phyloP scores from a whole-genome alignment of 352 stramenopile species.

The Globisporangium radiosum region DNA sequence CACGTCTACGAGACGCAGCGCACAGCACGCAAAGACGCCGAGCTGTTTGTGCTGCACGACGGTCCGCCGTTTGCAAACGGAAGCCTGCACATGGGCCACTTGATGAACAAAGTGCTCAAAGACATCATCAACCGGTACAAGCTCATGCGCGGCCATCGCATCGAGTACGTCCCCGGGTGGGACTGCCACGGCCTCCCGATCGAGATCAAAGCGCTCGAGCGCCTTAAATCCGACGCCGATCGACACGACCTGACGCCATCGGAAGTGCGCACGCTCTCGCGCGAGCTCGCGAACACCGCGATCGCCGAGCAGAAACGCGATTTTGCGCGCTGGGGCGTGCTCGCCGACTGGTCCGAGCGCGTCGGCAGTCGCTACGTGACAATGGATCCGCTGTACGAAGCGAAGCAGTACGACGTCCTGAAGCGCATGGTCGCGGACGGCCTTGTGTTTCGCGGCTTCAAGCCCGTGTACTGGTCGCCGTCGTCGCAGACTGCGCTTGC shows the following conservation, averaged over 20 bases:
- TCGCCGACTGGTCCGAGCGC: conserved; percentile 73
- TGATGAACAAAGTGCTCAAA: conserved; percentile 93
- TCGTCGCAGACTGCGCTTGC: conserved; percentile 96
- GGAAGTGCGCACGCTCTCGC: conserved; percentile 89
- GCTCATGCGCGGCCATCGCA: conserved; percentile 90
- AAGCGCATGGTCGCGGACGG: conserved; percentile 95
- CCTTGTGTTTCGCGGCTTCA: conserved; percentile 96
- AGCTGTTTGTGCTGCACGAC: conserved; percentile 95
- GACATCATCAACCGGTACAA: conserved; percentile 98
- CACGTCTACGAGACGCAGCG: conserved; percentile 48
- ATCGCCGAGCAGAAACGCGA: conserved; percentile 89
- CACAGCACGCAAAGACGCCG: conserved; percentile 9
- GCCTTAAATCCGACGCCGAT: conserved; percentile 62
- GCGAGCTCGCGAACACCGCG: conserved; percentile 89
- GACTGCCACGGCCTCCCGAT: conserved; percentile 99
- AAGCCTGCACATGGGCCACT: conserved; percentile 96
- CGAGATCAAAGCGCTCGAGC: conserved; percentile 96
- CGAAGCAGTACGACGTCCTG: conserved; percentile 95
- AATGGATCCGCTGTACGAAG: conserved; percentile 94
- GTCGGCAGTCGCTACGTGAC: conserved; percentile 91
- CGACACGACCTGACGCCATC: conserved; percentile 67
- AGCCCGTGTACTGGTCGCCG: conserved; percentile 98
- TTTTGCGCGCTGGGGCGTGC: conserved; percentile 94
- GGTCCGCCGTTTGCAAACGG: conserved; percentile 99
- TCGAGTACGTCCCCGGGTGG: conserved; percentile 97